Base-by-base conservation (phyloP, 805 yeast genomes). In the Jamesozyma spencerorum region DNA sequence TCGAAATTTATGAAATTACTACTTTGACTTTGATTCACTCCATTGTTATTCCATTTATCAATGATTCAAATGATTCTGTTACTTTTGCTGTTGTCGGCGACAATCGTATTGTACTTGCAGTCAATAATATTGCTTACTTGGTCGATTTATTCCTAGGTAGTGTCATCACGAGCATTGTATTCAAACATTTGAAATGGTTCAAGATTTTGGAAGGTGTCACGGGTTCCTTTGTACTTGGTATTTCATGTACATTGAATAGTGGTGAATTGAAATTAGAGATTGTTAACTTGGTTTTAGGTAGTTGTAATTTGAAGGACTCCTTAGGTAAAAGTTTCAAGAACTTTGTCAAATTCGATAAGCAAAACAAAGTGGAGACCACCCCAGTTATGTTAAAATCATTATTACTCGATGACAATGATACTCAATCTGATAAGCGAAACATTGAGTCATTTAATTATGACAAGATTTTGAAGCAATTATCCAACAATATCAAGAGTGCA, bases 281-380 rank as follows among this genome's bases (percentile, higher is more conserved):
- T 5, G 48, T 60, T 29, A 62, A 62, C 28, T 56, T 80, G 30
- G 75, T 79, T 44, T 75, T 78, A 28, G 94, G 92, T 4, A 62
- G 74, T 29, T 84, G 85, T 50, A 74, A 73, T 38, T 66, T 85
- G 43, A 72, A 75, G 44, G 87, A 83, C 49, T 75, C 84, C 11
- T 56, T 85, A 22, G 88, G 88, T 20, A 81, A 77, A 52, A 74
- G 80, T 30, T 64, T 62, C 32, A 48, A 44, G 17, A 43, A 34
- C 13, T 42, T 47, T 13, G 34, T 39, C 4, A 34, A 39, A 15
- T 24, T 24, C 10, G 18, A 17, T 8, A 20, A 20, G 5, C 26
- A 46, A 3, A 38, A 34, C 13, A 34, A 34, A 11, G 34, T 26
- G 10, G 22, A 20, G 7, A 22, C 26, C 1, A 13, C 18, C 1